Base-by-base conservation (phyloP, 1,284 basidiomycete species). In the Irpex rosettiformis region DNA sequence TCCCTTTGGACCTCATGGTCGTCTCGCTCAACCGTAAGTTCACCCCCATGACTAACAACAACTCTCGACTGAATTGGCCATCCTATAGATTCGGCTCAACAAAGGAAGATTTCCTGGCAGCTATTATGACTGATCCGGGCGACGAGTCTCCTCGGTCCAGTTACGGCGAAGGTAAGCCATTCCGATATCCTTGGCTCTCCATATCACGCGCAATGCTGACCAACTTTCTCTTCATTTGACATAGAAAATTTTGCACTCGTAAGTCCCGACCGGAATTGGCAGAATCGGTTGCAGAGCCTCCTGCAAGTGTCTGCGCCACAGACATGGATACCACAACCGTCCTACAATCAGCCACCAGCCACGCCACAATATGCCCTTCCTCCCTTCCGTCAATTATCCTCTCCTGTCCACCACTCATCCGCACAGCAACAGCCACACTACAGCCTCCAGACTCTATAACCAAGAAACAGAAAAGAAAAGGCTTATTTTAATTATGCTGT, bases 81-180 rank as follows among this genome's bases (percentile, higher is more conserved):
- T 21, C 51, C 13, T 51, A 27, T 49, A 69, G 68, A 8, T 68
- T 69, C 54, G 65, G 68, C 55, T 64, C 68, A 24, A 69, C 68
- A 11, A 69, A 69, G 54, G 66, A 69, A 52, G 67, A 68, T 56
- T 69, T 69, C 52, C 62, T 69, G 3, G 62, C 66, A 11, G 66
- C 66, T 11, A 69, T 69, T 24, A 65, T 66, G 56, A 63, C 61
- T 10, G 65, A 64, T 13, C 55, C 65, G 2, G 62, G 62, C 13
- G 66, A 69, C 29, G 63, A 60, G 52, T 60, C 58, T 42, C 59
- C 59, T n/a, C 13, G 56, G 13, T 52, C 47, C 3, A 56, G 52
- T 18, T 60, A 54, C 28, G 48, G 52, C 30, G 59, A 60, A 60
- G 58, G 58, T 60, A 27, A 2, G 55, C 13, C 51, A 47, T 27